Percentiles rank a stretch among this genome's conserved stretches.
Evolutionary conservation across 495 filamentous ascomycete genomes (phyloP).

Genomic region (Xylaria telfairii): DNA sequence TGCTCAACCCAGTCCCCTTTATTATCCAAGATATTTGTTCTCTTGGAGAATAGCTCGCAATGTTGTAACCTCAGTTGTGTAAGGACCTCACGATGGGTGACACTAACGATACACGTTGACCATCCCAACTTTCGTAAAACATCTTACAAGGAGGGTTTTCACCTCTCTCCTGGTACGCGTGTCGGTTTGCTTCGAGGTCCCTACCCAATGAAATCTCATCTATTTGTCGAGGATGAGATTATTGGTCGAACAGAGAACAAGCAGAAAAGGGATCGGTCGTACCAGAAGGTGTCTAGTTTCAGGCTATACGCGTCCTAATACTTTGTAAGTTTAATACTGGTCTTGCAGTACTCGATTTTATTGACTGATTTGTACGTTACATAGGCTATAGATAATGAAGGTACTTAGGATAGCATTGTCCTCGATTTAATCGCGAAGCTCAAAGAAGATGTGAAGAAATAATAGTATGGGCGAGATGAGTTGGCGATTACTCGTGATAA

Average conservation of each 20-base stretch:
- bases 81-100: conserved; percentile 69
- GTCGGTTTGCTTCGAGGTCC: conserved; percentile 73
- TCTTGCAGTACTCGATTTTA: neutral
- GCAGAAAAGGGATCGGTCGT: neutral
- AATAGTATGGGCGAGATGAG: no score
- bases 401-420: neutral
- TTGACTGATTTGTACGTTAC: neutral
- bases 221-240: conserved; percentile 33
- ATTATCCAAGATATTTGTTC: conserved; percentile 77
- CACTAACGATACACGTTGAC: conserved; percentile 70
- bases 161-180: conserved; percentile 71
- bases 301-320: neutral
- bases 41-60: conserved; percentile 58
- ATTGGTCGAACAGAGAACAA: neutral
- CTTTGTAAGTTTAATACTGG: neutral
- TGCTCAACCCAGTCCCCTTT: conserved; percentile 81
- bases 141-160: conserved; percentile 72
- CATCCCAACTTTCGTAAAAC: conserved; percentile 73
- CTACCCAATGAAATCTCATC: conserved; percentile 63
- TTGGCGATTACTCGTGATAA: no score
- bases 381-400: neutral
- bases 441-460: conserved; percentile 11
- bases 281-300: conserved; percentile 6
- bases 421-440: neutral
- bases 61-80: conserved; percentile 79